A percentile compares a stretch with the other conserved stretches of the same genome.
Evolutionary conservation across 257 asterid genomes (phyloP).

Genomic region (Solanum verrucosum): DNA sequence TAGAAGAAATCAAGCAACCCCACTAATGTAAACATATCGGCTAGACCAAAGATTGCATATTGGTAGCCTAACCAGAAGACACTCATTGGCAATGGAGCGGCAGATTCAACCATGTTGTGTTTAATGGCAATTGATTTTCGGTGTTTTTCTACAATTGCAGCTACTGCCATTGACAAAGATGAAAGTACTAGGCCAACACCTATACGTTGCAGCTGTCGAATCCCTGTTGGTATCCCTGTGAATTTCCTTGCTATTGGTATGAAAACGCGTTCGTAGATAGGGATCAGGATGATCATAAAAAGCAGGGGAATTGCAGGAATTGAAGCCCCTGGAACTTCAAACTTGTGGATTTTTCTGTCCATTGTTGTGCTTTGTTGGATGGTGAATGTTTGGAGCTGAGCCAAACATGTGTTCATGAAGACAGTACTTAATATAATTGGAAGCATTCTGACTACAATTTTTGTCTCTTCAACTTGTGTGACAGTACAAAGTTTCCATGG

Average conservation of each 20-base stretch:
- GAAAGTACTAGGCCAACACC: slow-evolving; percentile 62
- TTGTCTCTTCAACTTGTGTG: slow-evolving; percentile 76
- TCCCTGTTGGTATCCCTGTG: slow-evolving; percentile 70
- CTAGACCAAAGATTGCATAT: slow-evolving; percentile 52
- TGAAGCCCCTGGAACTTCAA: slow-evolving; percentile 61
- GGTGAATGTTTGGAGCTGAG: slow-evolving; percentile 78
- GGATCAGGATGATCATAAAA: slow-evolving; percentile 47
- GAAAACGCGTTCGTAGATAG: slow-evolving; percentile 44
- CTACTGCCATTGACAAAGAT: slow-evolving; percentile 52
- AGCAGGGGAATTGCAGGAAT: slow-evolving; percentile 53
- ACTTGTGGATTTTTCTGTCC: slow-evolving; percentile 43
- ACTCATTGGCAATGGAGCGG: slow-evolving; percentile 43
- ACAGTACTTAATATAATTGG: slow-evolving; percentile 62
- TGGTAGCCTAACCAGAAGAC: slow-evolving; percentile 67
- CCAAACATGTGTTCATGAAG: slow-evolving; percentile 76
- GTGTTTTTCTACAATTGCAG: slow-evolving; percentile 45
- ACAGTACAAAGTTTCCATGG: slow-evolving; percentile 61
- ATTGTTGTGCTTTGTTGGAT: slow-evolving; percentile 67
- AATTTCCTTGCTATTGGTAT: slow-evolving; percentile 41
- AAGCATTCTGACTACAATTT: slow-evolving; percentile 54
- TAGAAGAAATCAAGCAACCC: slow-evolving; percentile 67
- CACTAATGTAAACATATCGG: slow-evolving; percentile 63
- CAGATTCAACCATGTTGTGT: slow-evolving; percentile 43
- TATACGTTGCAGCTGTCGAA: slow-evolving; percentile 59
- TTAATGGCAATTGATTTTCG: slow-evolving; percentile 36